Evolutionary conservation across 164 flowering plant species (phyloP), one percentile per base, ranked within the genome.

Genomic region (Macadamia integrifolia): DNA sequence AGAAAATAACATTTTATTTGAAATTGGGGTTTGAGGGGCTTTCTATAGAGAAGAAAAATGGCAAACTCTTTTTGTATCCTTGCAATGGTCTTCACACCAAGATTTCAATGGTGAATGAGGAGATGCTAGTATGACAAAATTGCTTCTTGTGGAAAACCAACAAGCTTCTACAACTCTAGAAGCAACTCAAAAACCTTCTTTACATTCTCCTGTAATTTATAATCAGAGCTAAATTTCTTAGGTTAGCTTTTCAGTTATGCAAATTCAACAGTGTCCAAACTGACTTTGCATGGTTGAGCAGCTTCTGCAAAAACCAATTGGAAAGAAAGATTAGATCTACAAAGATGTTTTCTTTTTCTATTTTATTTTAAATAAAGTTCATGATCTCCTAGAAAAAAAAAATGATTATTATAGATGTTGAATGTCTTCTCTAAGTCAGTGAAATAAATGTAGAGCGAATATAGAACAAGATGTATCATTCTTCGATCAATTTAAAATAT

Each of bases 51-150:
- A 70, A 94, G 97, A 73, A 85, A 87, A 56, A 85, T 68, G 50
- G 99, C 97, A 74, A 86, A 94, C 70, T 89, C 88, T 66, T 89
- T 92, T 68, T 90, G 85, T 53, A 92, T 80, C 67, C 73, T 92
- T 66, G 89, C 77, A 13, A 66, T 66, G 31, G 91, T 81, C 78
- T 85, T 87, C 6, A 50, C 44, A 60, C 88, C 91, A 71, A 94
- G 91, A 75, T 86, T 86, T 97, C 99, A 94, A 15, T 72, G 75
- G 69, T 84, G 75, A 15, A 90, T 91, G 48, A 90, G 88, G 44
- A 93, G 93, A 29, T 80, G 74, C 67, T 97, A 71, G 63, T 87
- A 92, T 7, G 98, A 80, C 60, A 78, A 67, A 65, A 92, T 86
- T 59, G 89, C 85, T 77, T 88, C 87, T 9, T 85, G 86, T 57